Evolutionary conservation across 2,329 filamentous ascomycete genomes (phyloP).

Genomic region (Dactylella cylindrospora): DNA sequence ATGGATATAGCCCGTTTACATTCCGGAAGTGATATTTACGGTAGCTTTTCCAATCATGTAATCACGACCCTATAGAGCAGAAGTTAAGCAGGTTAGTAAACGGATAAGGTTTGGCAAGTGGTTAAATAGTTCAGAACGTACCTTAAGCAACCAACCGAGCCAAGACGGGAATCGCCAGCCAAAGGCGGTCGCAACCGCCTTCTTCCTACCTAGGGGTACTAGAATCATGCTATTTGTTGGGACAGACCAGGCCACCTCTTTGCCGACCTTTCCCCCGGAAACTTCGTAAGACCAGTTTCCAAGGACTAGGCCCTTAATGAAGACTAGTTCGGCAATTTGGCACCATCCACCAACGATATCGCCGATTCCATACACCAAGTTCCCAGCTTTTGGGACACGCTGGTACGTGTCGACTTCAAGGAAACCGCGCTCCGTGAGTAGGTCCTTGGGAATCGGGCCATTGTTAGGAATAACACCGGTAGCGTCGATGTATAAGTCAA

Average conservation of each 20-base stretch:
- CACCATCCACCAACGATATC: constrained; percentile 39
- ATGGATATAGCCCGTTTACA: constrained; percentile 4
- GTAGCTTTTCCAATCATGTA: constrained; percentile 31
- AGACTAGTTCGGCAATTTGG: constrained; percentile 28
- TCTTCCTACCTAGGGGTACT: constrained; percentile 35
- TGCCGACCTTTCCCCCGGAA: constrained; percentile 37
- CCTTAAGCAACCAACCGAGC: constrained; percentile 35
- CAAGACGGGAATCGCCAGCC: constrained; percentile 37
- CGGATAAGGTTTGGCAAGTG: too few species aligned
- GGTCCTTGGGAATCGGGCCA: constrained; percentile 26
- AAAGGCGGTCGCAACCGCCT: constrained; percentile 27
- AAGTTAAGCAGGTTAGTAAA: background rate
- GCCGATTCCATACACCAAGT: constrained; percentile 30
- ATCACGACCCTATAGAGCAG: constrained; percentile 17
- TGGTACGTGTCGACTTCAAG: constrained; percentile 35
- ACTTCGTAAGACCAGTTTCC: constrained; percentile 32
- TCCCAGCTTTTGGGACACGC: constrained; percentile 27
- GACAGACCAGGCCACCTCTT: constrained; percentile 18
- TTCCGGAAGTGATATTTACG: constrained; percentile 3
- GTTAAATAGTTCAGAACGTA: too few species aligned
- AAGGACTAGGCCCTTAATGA: constrained; percentile 26
- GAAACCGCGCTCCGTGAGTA: constrained; percentile 27
- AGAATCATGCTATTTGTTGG: constrained; percentile 41
- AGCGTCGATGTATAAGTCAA: constrained; percentile 40
- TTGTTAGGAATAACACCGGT: constrained; percentile 39